Evolutionary conservation across 176 grass and related monocot genomes (phyloP).

Genomic region (Avena sativa): DNA sequence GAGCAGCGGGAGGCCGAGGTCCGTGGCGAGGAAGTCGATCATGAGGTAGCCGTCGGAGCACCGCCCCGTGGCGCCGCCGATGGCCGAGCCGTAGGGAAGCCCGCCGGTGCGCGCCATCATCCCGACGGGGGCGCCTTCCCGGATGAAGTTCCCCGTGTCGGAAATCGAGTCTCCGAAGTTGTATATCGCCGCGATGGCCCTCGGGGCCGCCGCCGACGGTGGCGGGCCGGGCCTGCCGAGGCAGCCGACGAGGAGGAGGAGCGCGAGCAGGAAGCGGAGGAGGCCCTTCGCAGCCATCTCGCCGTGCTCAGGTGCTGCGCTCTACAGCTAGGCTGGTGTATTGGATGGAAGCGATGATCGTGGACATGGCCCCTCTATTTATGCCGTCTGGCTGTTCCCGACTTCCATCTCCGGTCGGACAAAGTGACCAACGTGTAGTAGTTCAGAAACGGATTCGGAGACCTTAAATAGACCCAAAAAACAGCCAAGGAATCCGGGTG

Average conservation of each 20-base stretch:
- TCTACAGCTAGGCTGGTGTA: no score
- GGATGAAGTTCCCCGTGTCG: constrained; percentile 42
- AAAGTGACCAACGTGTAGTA: not conserved
- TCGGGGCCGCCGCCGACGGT: not conserved
- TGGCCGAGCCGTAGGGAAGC: constrained; percentile 34
- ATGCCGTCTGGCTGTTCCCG: not conserved
- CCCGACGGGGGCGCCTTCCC: constrained; percentile 20
- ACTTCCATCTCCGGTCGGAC: not conserved
- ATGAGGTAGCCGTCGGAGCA: constrained; percentile 48
- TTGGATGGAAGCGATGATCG: not conserved
- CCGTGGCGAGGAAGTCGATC: constrained; percentile 44
- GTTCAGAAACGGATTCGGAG: constrained; percentile 22
- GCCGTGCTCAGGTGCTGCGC: not conserved
- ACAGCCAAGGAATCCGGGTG: not conserved
- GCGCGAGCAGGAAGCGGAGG: not conserved
- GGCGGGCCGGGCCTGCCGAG: not conserved
- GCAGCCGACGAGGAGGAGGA: not conserved
- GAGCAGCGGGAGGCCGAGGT: constrained; percentile 45
- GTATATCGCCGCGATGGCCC: constrained; percentile 33
- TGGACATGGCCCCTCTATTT: not conserved
- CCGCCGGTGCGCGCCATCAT: constrained; percentile 8
- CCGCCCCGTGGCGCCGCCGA: constrained; percentile 1
- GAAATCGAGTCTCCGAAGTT: constrained; percentile 44
- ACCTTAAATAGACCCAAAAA: not conserved
- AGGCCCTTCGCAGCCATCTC: not conserved